Conservation (phyloP, 2,329 filamentous ascomycete genomes). For the Huntiella omanensis region DNA sequence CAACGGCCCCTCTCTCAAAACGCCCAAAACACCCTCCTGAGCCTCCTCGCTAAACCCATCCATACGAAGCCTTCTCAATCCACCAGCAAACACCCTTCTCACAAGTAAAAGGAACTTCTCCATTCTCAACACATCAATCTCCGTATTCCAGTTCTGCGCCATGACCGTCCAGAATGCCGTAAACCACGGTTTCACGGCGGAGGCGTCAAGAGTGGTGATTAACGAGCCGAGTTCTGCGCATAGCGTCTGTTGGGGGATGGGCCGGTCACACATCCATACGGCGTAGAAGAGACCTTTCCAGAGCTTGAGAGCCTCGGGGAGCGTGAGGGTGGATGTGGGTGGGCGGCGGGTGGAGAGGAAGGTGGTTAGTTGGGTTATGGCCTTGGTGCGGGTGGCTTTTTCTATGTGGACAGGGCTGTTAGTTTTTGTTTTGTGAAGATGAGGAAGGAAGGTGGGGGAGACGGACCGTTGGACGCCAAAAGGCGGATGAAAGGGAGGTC, state of each 20-base stretch:
- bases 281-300: conserved; percentile 93
- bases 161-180: conserved; percentile 51
- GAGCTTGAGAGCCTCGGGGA: conserved; percentile 63
- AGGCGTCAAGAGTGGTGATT: conserved; percentile 13
- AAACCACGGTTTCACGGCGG: conserved; percentile 32
- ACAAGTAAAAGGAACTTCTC: conserved; percentile 87
- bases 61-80: conserved; percentile 25
- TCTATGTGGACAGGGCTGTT: conserved; percentile 30
- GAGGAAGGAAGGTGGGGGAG: not conserved
- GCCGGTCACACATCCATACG: conserved; percentile 85
- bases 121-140: conserved; percentile 57
- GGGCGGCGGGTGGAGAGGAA: conserved; percentile 44
- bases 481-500: conserved; percentile 62
- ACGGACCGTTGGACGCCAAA: conserved; percentile 63
- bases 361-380: conserved; percentile 55
- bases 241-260: conserved; percentile 69
- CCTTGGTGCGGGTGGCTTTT: conserved; percentile 56
- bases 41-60: conserved; percentile 1
- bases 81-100: conserved; percentile 56
- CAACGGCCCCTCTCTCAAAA: conserved; percentile 18
- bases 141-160: conserved; percentile 48
- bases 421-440: not conserved
- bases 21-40: conserved; percentile 13
- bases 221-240: conserved; percentile 59
- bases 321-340: conserved; percentile 27